Evolutionary conservation across 176 grass and related monocot species (phyloP), one percentile per base, ranked within the genome.

Genomic region (Cenchrus americanus): DNA sequence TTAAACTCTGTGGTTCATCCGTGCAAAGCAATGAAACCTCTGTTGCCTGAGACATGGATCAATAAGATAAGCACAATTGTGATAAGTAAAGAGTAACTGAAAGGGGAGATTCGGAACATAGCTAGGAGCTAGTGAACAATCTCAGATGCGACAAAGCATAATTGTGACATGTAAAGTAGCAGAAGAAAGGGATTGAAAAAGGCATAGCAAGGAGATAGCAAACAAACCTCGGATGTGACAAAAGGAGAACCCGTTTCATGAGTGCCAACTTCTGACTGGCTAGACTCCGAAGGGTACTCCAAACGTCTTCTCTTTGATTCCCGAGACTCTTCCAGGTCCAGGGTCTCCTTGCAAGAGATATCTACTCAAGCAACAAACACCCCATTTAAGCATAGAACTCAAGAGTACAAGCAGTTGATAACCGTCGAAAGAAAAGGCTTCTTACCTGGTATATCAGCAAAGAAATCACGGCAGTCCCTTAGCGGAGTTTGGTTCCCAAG

Each of bases 401-500:
- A 50, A 82, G 50, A 41, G 43, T 3, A 53, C 40, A 23, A 68
- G 4, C 0, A 47, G 83, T 15, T 18, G 19, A 66, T 51, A 43
- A 48, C 49, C 50, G 3, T 66, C 42, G n/a, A 19, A 72, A 60
- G 1, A 55, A 77, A 41, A 77, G 23, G 37, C 41, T 60, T 22
- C 66, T 15, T 86, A 91, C 86, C 89, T 55, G 50, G 63, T 51
- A 84, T 37, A 73, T 91, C 79, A 69, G 79, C 83, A 5, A 91
- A 85, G 54, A 90, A 80, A 63, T 83, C 80, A 18, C 26, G 52
- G 46, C 83, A 91, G 54, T 94, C 83, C 21, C 49, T 79, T 22
- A 89, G 76, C 12, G 92, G 92, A 73, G 92, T 94, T 86, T 86
- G 92, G 32, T 86, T 84, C 27, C 83, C 88, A 77, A 91, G 58